Percentiles rank a stretch among this genome's conserved stretches.
Conservation (phyloP, 345 rosid species). For the Eucalyptus guilfoylei region DNA sequence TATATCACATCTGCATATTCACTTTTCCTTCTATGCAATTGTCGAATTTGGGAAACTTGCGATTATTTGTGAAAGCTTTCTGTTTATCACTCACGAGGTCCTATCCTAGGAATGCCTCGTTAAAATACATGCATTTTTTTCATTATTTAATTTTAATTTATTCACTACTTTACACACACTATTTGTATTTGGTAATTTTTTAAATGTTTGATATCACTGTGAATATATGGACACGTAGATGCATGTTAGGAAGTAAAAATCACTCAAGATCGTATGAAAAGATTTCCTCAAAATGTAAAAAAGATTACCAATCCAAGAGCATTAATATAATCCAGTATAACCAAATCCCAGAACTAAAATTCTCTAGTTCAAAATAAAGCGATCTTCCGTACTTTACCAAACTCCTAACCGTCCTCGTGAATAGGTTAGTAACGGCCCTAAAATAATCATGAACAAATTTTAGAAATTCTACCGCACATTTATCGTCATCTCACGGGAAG, state of each 20-base stretch:
- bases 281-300: not conserved
- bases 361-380: not conserved
- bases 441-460: not conserved
- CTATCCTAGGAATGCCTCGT: not conserved
- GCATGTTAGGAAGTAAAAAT: not conserved
- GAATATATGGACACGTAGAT: not conserved
- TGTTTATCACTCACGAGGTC: not conserved
- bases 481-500: too few species aligned
- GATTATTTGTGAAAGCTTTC: not conserved
- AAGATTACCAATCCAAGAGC: not conserved
- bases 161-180: not conserved
- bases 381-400: rapidly evolving
- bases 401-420: not conserved
- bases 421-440: rapidly evolving
- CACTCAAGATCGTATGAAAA: not conserved
- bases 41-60: not conserved
- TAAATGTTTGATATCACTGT: not conserved
- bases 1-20: not conserved
- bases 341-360: rapidly evolving
- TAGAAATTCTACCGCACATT: not conserved
- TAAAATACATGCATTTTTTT: not conserved
- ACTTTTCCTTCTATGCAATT: not conserved
- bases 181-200: not conserved
- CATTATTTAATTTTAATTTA: not conserved
- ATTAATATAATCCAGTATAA: not conserved